Evolutionary conservation across 108 stramenopile genomes (phyloP), one percentile per base, ranked within the genome.

Genomic region (Skeletonema costatum): DNA sequence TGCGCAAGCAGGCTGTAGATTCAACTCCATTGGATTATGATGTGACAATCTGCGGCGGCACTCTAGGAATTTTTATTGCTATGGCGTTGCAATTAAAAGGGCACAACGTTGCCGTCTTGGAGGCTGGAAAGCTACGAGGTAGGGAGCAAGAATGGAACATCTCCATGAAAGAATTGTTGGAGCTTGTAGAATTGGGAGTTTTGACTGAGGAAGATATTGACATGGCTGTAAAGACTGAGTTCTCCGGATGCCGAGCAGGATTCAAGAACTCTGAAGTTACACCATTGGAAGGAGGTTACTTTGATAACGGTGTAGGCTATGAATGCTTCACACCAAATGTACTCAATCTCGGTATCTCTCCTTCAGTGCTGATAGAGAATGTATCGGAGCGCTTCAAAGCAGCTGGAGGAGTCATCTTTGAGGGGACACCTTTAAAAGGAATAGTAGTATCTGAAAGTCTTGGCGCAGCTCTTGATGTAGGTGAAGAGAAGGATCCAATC

Each of bases 71-170:
- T 69, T 97, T 98, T 80, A 87, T 93, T 59, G 98, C 96, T 6
- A 77, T 82, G 14, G 89, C 92, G 17, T 75, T 98, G 68, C 94
- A 95, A 78, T 59, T 86, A 29, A 64, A 86, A 29, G 96, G 96
- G 3, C 86, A 87, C 61, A 76, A 70, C 9, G 95, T 97, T 17
- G 78, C 77, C 32, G 94, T 97, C 6, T 72, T 98, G 4, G 97
- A 98, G 72, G 87, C 94, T 31, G 93, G 90, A 0, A 85, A 86
- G 59, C 75, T 96, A 17, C 79, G 75, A 31, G 96, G 96, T 4
- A 67, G 97, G 32, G 93, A 95, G 74, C 97, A 98, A 81, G 97
- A 97, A 65, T 97, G 97, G 97, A 98, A 98, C 71, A 92, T 98
- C 19, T 88, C 89, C 32, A 87, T 86, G 87, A 88, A 93, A 58